Percentiles rank a stretch among this genome's conserved stretches.
Evolutionary conservation across 1,284 basidiomycete species (phyloP).

Genomic region (Trichosporon inkin): DNA sequence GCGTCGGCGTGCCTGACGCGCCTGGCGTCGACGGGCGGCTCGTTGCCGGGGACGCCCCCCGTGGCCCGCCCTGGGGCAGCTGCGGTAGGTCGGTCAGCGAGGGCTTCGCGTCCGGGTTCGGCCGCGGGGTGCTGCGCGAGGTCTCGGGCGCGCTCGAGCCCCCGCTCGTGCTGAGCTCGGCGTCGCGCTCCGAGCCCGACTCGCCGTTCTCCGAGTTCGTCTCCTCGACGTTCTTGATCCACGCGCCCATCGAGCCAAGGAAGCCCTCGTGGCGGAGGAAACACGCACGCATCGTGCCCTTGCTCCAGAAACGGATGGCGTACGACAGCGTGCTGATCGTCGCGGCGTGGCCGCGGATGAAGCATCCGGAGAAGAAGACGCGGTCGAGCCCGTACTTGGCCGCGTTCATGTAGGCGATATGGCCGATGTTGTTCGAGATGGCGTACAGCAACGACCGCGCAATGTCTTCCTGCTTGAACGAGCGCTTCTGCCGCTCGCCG

Average conservation of each 20-base stretch:
- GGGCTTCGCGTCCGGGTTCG: too few relatives aligned
- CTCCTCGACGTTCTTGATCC: conserved; percentile 82
- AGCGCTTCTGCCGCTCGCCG: conserved; percentile 58
- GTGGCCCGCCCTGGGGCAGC: too few relatives aligned
- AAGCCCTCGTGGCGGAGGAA: conserved; percentile 99
- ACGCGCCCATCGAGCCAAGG: conserved; percentile 87
- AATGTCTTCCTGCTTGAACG: conserved; percentile 89
- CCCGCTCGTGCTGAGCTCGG: conserved; percentile 48
- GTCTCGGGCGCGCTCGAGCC: too few relatives aligned
- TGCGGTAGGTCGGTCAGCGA: too few relatives aligned
- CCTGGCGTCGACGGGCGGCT: too few relatives aligned
- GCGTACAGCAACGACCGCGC: conserved; percentile 91
- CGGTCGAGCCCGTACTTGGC: conserved; percentile 96
- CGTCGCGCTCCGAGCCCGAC: conserved; percentile 50
- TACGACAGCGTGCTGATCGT: conserved; percentile 97
- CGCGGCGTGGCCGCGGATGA: conserved; percentile 95
- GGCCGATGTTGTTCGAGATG: conserved; percentile 98
- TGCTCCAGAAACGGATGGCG: conserved; percentile 99
- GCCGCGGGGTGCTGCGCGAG: too few relatives aligned
- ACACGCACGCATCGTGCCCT: conserved; percentile 91
- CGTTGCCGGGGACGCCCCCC: too few relatives aligned
- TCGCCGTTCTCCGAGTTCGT: conserved; percentile 9
- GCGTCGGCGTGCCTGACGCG: background rate
- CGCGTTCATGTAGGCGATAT: conserved; percentile 99
- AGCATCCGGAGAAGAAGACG: conserved; percentile 99